Conservation (phyloP, 2,329 filamentous ascomycete species). For the Mycocentrospora acerina region DNA sequence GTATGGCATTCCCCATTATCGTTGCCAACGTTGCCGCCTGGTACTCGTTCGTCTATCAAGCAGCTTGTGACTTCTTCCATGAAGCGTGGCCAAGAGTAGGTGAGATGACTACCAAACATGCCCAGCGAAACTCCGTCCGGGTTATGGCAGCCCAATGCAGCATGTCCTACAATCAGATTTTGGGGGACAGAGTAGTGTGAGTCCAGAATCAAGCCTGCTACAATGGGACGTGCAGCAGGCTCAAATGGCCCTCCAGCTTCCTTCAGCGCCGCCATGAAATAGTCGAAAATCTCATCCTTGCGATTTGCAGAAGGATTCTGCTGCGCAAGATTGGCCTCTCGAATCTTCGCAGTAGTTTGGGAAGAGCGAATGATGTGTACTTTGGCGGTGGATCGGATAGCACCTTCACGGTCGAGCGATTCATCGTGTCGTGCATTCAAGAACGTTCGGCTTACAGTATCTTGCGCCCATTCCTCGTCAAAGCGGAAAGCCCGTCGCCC, state of each 20-base stretch:
- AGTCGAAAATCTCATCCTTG: conserved; percentile 17
- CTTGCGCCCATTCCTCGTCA: conserved; percentile 33
- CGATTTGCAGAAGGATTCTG: conserved; percentile 18
- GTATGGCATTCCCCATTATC: conserved; percentile 43
- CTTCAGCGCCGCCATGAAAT: conserved; percentile 27
- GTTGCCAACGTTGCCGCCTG: conserved; percentile 38
- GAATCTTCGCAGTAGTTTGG: conserved; percentile 25
- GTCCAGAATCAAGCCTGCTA: conserved; percentile 36
- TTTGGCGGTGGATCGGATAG: conserved; percentile 30
- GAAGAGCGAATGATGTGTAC: conserved; percentile 28
- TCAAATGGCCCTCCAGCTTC: conserved; percentile 26
- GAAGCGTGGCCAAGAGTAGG: conserved; percentile 34
- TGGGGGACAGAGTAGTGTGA: conserved; percentile 26
- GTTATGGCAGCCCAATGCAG: conserved; percentile 28
- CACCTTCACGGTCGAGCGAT: conserved; percentile 12
- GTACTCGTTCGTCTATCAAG: conserved; percentile 36
- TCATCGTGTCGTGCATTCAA: conserved; percentile 12
- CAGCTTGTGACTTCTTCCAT: conserved; percentile 31
- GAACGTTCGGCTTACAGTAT: conserved; percentile 28
- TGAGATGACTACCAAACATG: conserved; percentile 29
- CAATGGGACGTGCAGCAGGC: conserved; percentile 22
- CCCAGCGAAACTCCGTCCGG: conserved; percentile 27
- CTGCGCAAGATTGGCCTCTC: conserved; percentile 18
- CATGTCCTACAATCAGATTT: conserved; percentile 24
- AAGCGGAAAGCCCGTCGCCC: conserved; percentile 32